phyloP scores from a whole-genome alignment of 495 filamentous ascomycete genomes.

The Tuber aestivum region DNA sequence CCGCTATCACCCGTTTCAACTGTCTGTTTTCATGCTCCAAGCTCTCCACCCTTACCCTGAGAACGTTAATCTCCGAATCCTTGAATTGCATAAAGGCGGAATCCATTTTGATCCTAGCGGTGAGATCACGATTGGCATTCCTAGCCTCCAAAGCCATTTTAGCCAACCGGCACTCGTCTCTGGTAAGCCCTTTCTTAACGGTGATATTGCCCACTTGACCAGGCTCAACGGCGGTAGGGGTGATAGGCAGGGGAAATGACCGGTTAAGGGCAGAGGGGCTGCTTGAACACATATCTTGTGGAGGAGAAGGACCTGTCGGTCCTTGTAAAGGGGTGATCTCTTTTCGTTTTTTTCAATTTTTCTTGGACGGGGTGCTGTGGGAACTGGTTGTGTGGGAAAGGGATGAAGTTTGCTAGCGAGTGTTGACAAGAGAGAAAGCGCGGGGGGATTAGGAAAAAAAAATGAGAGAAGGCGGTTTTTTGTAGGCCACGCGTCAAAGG shows the following conservation, averaged over 20 bases:
- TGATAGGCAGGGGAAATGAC: neutral
- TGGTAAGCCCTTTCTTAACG: neutral
- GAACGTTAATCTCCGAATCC: neutral
- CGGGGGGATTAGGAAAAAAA: neutral
- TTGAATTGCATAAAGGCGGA: neutral
- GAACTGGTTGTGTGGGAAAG: neutral
- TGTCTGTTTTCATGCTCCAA: neutral
- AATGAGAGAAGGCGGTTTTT: neutral
- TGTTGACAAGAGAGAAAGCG: neutral
- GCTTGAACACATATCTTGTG: neutral
- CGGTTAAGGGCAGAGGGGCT: neutral
- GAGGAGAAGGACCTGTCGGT: neutral
- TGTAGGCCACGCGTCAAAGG: neutral
- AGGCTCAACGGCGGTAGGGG: neutral
- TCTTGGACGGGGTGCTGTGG: neutral
- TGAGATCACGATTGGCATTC: neutral
- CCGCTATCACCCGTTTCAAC: neutral
- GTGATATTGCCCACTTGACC: neutral
- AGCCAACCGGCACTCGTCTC: neutral
- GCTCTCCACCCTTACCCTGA: neutral
- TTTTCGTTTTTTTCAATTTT: neutral
- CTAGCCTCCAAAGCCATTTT: constrained; percentile 1
- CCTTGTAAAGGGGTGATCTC: neutral
- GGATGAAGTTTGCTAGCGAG: neutral
- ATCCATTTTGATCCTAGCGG: constrained; percentile 1